These are phyloP conservation scores for Nicotiana undulata DNA, from an alignment of 257 asterid species.

Conservation along the genomic window DNA sequence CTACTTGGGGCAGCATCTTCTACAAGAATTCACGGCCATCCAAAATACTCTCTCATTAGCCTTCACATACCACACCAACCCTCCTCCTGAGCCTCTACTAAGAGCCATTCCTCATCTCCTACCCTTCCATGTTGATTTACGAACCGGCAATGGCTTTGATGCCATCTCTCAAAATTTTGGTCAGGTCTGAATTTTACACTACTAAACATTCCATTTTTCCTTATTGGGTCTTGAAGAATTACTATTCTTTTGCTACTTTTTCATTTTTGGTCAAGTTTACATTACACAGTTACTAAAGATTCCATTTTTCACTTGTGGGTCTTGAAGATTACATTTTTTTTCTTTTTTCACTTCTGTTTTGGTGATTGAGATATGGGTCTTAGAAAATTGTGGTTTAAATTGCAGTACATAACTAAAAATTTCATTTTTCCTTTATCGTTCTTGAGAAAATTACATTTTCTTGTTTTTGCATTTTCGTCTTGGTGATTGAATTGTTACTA, in stretches of 20 bases:
- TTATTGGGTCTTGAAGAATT: not conserved
- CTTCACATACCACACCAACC: slow-evolving; percentile 49
- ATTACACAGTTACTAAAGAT: not conserved
- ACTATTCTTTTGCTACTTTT: not conserved
- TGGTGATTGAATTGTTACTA: slow-evolving; percentile 5
- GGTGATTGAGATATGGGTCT: not conserved
- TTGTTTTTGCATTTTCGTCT: not conserved
- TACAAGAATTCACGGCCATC: slow-evolving; percentile 37
- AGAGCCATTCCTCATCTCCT: slow-evolving; percentile 51
- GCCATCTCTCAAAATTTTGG: slow-evolving; percentile 53
- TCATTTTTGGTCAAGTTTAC: not conserved
- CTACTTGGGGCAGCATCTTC: slow-evolving; percentile 86
- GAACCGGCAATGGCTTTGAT: slow-evolving; percentile 50
- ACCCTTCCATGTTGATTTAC: slow-evolving; percentile 62
- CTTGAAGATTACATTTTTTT: not conserved
- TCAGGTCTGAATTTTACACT: slow-evolving; percentile 34
- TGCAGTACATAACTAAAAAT: not conserved
- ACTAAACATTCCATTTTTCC: not conserved
- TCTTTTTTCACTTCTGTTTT: not conserved
- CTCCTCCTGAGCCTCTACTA: slow-evolving; percentile 60
- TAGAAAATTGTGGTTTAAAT: not conserved
- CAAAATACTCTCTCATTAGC: slow-evolving; percentile 32
- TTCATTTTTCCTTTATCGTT: not conserved
- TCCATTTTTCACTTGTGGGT: not conserved
- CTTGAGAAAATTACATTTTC: not conserved